Base-by-base conservation (phyloP, 169 alveolate genomes). In the Toxoplasma gondii region DNA sequence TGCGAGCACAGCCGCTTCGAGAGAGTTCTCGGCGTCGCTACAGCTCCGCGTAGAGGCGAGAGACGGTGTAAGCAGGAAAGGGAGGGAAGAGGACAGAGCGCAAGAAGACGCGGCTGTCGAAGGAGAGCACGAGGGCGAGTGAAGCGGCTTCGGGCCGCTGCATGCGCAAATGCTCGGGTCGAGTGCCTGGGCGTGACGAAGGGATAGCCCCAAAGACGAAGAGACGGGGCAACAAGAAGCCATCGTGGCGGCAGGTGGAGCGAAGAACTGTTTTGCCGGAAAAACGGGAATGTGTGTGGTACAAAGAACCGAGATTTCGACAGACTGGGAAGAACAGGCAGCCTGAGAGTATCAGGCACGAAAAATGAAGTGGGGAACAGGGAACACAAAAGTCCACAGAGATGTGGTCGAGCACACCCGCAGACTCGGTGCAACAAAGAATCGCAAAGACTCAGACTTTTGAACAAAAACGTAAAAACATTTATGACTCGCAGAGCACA, bases 1-100 rank as follows among this genome's bases (percentile, higher is more conserved):
- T 27, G 86, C 86, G 27, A 78, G 45, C 39, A n/a, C 86, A 31
- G 83, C 83, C 17, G 49, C 45, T 38, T 78, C 86, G 22, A 78
- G 86, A 1, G 86, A 78, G 86, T 78, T 78, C 22, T 78, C 86
- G 2, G 86, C 86, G 86, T 78, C 86, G 45, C 86, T 78, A 45
- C 86, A 78, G 86, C 86, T 24, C n/a, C 86, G 86, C 10, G 86
- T 78, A 1, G 86, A 78, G 49, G 86, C 86, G 27, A 78, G 86
- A 9, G 86, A 78, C 45, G 86, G 86, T 1, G 86, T 78, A 2
- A 78, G 44, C 27, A 45, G 86, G 45, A 78, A 78, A 2, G 86
- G 86, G 44, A 78, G 86, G n/a, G 39, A 78, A 12, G 86, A 78
- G 86, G 45, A 17, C 1, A n/a, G 86, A 17, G 39, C 45, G 31